These are phyloP conservation scores for Aspergillus spinulosporus DNA, from an alignment of 2,329 filamentous ascomycete species.

Conservation along the genomic window DNA sequence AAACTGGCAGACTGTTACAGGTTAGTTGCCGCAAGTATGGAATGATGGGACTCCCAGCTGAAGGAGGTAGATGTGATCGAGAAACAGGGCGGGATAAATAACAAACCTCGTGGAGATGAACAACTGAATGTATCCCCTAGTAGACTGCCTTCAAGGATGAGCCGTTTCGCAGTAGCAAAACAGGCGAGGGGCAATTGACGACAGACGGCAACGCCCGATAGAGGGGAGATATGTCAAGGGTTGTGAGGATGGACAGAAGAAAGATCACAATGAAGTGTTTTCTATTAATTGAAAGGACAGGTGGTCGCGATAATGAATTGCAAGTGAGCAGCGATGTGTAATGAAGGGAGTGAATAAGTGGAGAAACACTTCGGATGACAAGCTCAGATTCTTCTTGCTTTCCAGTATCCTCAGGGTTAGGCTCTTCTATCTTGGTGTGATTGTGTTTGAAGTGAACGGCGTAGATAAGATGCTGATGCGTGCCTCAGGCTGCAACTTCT, in stretches of 20 bases:
- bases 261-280: conserved; percentile 44
- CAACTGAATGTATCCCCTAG: conserved; percentile 95
- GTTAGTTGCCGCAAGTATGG: background rate
- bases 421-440: conserved; percentile 27
- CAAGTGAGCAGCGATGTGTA: conserved; percentile 14
- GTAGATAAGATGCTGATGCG: conserved; percentile 24
- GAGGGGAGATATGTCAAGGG: background rate
- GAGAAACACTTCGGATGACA: conserved; percentile 18
- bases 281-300: conserved; percentile 22
- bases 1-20: background rate
- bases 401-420: conserved; percentile 23
- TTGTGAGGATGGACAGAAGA: conserved; percentile 21
- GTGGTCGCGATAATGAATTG: conserved; percentile 19
- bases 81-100: conserved; percentile 18
- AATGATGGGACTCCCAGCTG: background rate
- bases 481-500: conserved; percentile 27
- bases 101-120: conserved; percentile 79
- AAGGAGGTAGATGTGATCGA: conserved; percentile 15
- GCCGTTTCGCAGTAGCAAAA: conserved; percentile 6
- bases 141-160: conserved; percentile 25
- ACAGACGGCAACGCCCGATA: conserved; percentile 4
- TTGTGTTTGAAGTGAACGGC: conserved; percentile 21
- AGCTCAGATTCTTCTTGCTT: conserved; percentile 21
- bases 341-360: conserved; percentile 23
- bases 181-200: background rate